Base-by-base conservation (phyloP, 306 rosid genomes). In the Cucurbita ficifolia region DNA sequence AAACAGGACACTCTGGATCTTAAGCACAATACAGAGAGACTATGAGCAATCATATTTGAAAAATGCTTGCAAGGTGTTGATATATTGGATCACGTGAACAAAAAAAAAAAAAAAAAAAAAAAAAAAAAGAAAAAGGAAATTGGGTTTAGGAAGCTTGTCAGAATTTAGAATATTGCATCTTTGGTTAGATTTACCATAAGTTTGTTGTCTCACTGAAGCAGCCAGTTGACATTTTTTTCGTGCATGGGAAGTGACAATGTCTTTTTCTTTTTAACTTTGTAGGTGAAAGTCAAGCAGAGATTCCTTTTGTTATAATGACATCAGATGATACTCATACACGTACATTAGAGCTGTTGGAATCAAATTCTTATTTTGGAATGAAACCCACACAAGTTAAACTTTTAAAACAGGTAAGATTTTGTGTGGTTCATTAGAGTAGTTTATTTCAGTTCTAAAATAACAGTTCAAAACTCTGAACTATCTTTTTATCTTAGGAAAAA, bases 311-410 rank as follows among this genome's bases (percentile, higher is more conserved):
- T 78, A 91, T 91, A 83, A 91, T 91, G 99, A 95, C 96, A 24
- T 95, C 99, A 40, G 96, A 95, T 82, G 97, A 95, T 81, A 95
- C 97, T 33, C 96, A 95, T 86, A 84, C 85, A 13, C 92, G 82
- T 48, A 95, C 92, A 16, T 4, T 84, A 56, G 76, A 86, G 77
- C 91, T 91, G 67, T 82, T 95, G 70, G 84, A 89, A 82, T 82
- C 91, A 83, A 91, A 91, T 83, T 85, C 88, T 70, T 95, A 85
- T 84, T 91, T 95, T 67, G 99, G 97, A 56, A 95, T 95, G 99
- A 85, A 95, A 78, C 81, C 91, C 74, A 71, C 86, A 9, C 99
- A 95, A 91, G 92, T 95, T 63, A 91, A 82, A 70, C 97, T 95
- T 80, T 77, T 95, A 81, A 95, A 95, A 88, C 99, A 95, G 99